phyloP scores from a whole-genome alignment of 176 grass and related monocot genomes.

The Aegilops bicornis region DNA sequence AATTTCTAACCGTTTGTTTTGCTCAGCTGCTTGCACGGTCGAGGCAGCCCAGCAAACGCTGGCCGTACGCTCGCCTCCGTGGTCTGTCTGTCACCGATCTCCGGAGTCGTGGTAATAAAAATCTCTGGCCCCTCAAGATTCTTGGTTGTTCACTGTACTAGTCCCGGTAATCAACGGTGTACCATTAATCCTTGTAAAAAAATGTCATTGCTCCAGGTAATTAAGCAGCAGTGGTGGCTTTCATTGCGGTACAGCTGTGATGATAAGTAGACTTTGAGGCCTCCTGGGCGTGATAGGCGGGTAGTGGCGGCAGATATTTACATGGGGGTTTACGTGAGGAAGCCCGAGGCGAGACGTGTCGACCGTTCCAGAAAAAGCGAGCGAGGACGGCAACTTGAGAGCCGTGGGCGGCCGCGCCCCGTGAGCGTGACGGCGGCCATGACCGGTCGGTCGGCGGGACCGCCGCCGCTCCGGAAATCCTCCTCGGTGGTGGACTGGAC shows the following conservation, averaged over 20 bases:
- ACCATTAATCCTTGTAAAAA: too few relatives aligned
- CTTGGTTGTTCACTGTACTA: too few relatives aligned
- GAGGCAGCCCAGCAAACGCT: neutral
- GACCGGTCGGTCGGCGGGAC: neutral
- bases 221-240: neutral
- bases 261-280: slow-evolving; percentile 34
- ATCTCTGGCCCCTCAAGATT: too few relatives aligned
- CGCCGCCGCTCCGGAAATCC: too few relatives aligned
- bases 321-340: neutral
- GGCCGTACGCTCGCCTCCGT: neutral
- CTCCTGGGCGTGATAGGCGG: neutral
- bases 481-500: neutral
- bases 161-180: too few relatives aligned
- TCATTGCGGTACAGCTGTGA: neutral
- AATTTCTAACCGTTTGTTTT: neutral
- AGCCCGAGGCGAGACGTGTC: neutral
- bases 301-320: neutral
- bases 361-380: neutral
- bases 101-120: neutral
- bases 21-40: neutral
- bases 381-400: neutral
- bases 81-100: too few relatives aligned
- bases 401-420: too few relatives aligned
- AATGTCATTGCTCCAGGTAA: neutral
- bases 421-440: too few relatives aligned